Conservation (phyloP, 768 basidiomycete genomes). For the Psilocybe tampanensis region DNA sequence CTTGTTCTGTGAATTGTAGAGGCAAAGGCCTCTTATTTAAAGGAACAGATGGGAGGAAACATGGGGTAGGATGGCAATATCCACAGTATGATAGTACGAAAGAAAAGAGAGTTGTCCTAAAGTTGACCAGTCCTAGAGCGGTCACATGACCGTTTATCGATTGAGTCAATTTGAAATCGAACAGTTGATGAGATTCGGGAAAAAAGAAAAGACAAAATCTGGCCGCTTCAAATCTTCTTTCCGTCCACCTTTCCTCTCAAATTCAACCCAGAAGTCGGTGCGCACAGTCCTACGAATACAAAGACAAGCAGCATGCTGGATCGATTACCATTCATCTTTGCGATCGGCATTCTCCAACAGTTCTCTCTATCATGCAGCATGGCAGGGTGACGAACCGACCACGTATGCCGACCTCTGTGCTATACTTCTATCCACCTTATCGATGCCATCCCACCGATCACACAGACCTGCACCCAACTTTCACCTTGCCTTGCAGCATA, state of each 20-base stretch:
- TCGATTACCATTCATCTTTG: too few species aligned
- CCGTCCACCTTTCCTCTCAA: not conserved
- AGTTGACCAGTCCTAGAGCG: not conserved
- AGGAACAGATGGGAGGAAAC: conserved; percentile 10
- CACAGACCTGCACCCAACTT: too few species aligned
- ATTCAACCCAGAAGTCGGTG: too few species aligned
- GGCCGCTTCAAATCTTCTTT: not conserved
- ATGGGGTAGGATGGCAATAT: conserved; percentile 9
- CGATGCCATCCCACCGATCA: not conserved
- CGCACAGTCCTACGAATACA: too few species aligned
- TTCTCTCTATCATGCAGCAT: too few species aligned
- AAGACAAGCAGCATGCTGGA: too few species aligned
- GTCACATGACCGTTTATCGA: conserved; percentile 6
- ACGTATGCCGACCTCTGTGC: not conserved
- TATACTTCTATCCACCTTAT: not conserved
- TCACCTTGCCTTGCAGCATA: too few species aligned
- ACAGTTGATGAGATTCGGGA: not conserved
- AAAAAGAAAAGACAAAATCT: conserved; percentile 1
- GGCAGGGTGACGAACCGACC: too few species aligned
- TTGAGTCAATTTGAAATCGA: conserved; percentile 6
- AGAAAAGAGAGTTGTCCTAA: too few species aligned
- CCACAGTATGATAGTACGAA: too few species aligned
- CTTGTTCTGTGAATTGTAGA: conserved; percentile 30
- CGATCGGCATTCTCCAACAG: too few species aligned
- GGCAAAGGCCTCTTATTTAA: conserved; percentile 9